Evolutionary conservation across 2,329 filamentous ascomycete species (phyloP).

Genomic region (Aschersonia sp.): DNA sequence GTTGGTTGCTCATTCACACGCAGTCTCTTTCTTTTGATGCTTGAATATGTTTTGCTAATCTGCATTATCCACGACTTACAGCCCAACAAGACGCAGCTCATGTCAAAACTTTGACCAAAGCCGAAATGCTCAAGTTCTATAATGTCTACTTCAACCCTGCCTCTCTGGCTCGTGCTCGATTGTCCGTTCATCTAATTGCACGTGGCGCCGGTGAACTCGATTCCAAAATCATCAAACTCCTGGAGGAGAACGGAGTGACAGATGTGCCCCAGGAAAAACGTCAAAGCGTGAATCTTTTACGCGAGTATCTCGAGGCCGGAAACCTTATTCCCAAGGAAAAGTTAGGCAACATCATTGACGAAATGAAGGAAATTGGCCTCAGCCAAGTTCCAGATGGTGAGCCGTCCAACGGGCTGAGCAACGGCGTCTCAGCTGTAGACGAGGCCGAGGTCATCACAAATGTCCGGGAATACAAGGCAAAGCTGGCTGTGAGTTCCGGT

Average conservation of each 20-base stretch:
- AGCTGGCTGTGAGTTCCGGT: constrained; percentile 56
- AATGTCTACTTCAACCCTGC: constrained; percentile 57
- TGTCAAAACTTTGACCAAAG: constrained; percentile 61
- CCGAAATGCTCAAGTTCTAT: constrained; percentile 70
- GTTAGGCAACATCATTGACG: constrained; percentile 30
- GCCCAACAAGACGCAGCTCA: constrained; percentile 62
- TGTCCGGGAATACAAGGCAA: constrained; percentile 66
- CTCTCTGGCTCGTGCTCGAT: constrained; percentile 62
- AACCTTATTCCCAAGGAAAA: constrained; percentile 33
- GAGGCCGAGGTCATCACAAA: constrained; percentile 53
- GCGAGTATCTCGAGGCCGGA: constrained; percentile 32
- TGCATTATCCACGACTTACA: constrained; percentile 14
- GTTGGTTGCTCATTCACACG: constrained; percentile 32
- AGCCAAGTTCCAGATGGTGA: constrained; percentile 17
- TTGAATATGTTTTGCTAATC: not conserved
- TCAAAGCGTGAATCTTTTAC: constrained; percentile 34
- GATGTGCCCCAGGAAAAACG: constrained; percentile 24
- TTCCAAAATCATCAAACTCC: constrained; percentile 26
- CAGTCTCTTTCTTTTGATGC: not conserved
- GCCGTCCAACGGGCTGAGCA: constrained; percentile 17
- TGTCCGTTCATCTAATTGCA: constrained; percentile 71
- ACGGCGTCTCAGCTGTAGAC: constrained; percentile 26
- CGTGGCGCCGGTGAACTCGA: constrained; percentile 39
- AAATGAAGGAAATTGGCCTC: constrained; percentile 27
- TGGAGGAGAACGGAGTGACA: constrained; percentile 20